Percentiles rank a stretch among this genome's conserved stretches.
Evolutionary conservation across 2,329 filamentous ascomycete genomes (phyloP).

Genomic region (Nothopassalora personata): DNA sequence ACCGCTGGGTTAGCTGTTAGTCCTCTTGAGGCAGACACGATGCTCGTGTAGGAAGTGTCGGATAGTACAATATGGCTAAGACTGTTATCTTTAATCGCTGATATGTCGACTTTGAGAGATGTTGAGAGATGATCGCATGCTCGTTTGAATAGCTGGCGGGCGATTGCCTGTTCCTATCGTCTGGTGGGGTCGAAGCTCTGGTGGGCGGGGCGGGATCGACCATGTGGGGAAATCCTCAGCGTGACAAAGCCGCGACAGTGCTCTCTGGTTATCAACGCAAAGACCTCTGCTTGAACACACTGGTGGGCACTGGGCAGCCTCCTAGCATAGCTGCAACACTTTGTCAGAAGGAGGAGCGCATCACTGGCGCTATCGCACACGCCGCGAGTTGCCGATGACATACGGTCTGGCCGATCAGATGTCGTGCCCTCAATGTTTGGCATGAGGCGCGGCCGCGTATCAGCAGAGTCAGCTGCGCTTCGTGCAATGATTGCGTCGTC

Average conservation of each 20-base stretch:
- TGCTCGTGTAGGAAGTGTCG: not conserved
- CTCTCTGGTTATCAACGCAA: not conserved
- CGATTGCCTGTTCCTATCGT: conserved; percentile 17
- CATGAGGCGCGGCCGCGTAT: not conserved
- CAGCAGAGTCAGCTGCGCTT: not conserved
- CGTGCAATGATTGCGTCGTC: not conserved
- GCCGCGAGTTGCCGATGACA: not conserved
- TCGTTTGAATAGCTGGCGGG: conserved; percentile 8
- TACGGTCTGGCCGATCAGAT: not conserved
- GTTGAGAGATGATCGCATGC: not conserved
- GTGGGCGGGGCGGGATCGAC: not conserved
- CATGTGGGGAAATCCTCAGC: not conserved
- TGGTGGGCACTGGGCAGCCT: not conserved
- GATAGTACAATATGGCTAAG: not conserved
- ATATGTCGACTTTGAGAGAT: not conserved
- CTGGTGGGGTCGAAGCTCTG: conserved; percentile 2
- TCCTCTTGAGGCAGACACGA: not conserved
- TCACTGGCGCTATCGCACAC: not conserved
- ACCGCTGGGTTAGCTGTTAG: not conserved
- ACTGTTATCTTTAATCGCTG: conserved; percentile 7
- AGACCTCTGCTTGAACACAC: not conserved
- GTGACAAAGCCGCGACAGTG: not conserved
- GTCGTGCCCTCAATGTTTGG: not conserved
- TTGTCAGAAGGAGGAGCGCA: not conserved
- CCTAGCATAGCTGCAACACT: not conserved